Percentiles rank a stretch among this genome's conserved stretches.
Evolutionary conservation across 139 green algal genomes (phyloP).

Genomic region (Microglena sp.): DNA sequence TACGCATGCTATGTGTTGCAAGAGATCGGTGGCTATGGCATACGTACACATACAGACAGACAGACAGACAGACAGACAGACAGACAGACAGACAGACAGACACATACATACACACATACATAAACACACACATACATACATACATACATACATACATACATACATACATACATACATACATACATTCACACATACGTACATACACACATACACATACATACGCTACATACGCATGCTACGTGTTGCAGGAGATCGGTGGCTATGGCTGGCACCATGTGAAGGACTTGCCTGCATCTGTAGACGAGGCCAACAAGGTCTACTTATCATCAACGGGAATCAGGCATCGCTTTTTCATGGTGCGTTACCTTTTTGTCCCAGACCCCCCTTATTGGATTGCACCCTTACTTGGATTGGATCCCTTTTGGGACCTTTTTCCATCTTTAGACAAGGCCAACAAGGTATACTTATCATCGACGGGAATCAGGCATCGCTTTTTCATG

Average conservation of each 20-base stretch:
- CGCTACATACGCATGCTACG: background rate
- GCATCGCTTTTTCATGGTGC: background rate
- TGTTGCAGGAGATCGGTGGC: conserved; percentile 10
- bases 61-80: no score
- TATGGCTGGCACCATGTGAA: conserved; percentile 11
- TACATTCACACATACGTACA: background rate
- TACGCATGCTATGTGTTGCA: no score
- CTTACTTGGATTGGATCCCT: no score
- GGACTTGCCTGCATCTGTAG: conserved; percentile 41
- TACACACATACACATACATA: background rate
- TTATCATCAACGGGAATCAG: background rate
- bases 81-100: no score
- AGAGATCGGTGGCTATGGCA: no score
- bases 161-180: background rate
- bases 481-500: no score
- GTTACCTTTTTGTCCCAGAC: background rate
- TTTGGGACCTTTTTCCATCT: no score
- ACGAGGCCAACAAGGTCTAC: conserved; percentile 43
- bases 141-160: background rate
- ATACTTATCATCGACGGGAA: no score
- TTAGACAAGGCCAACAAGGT: no score
- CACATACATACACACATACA: no score
- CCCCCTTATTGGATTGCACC: background rate
- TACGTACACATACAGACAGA: no score
- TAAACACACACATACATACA: conserved; percentile 1